phyloP scores from a whole-genome alignment of 768 basidiomycete species.

The Dioszegia hungarica region DNA sequence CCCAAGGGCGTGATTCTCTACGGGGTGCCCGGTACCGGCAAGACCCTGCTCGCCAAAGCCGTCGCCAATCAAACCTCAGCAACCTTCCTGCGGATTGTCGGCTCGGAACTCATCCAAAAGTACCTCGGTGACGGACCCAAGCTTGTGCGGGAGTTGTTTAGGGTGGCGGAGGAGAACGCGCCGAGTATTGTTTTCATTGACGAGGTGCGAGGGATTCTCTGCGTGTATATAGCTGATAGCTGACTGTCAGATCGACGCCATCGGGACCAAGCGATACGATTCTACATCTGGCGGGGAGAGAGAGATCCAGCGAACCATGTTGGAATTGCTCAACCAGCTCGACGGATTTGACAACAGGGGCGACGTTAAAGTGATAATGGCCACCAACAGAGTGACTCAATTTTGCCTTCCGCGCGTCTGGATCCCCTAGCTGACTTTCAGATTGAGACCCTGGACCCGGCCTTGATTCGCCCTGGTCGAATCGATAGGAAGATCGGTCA shows the following conservation, averaged over 20 bases:
- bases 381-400: slow-evolving; percentile 65
- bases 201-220: too few species aligned
- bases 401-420: too few species aligned
- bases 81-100: slow-evolving; percentile 94
- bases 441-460: slow-evolving; percentile 95
- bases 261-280: slow-evolving; percentile 99
- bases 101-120: slow-evolving; percentile 97
- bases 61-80: slow-evolving; percentile 98
- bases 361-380: slow-evolving; percentile 99
- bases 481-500: slow-evolving; percentile 92
- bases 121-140: slow-evolving; percentile 99
- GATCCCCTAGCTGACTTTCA: too few species aligned
- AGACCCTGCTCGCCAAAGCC: slow-evolving; percentile 94
- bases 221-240: too few species aligned
- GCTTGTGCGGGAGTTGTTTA: slow-evolving; percentile 92
- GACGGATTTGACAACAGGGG: slow-evolving; percentile 99
- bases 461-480: slow-evolving; percentile 94
- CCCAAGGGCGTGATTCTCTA: slow-evolving; percentile 99
- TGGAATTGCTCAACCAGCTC: slow-evolving; percentile 95
- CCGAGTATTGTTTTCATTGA: slow-evolving; percentile 99
- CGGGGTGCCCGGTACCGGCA: slow-evolving; percentile 96
- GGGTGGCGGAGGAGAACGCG: slow-evolving; percentile 94
- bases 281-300: slow-evolving; percentile 98
- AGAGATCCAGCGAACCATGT: slow-evolving; percentile 98
- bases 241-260: slow-evolving; percentile 94